Base-by-base conservation (phyloP, 1,139 yeast species). In the Magnusiomyces paraingens region DNA sequence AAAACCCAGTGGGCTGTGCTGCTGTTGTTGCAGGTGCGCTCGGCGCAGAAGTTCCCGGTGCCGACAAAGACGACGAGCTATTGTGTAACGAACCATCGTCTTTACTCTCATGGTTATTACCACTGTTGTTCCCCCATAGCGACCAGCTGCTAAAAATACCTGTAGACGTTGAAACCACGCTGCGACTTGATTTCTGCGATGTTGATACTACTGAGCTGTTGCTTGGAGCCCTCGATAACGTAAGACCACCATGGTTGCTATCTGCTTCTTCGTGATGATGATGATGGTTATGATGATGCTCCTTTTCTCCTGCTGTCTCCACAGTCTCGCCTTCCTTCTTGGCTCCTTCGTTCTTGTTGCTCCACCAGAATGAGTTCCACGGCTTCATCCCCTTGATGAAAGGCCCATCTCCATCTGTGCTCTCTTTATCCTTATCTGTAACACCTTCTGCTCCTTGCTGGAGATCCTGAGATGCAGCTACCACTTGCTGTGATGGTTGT, bases 81-180 rank as follows among this genome's bases (percentile, higher is more conserved):
- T n/a, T n/a, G n/a, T n/a, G n/a, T n/a, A n/a, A n/a, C n/a, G n/a
- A n/a, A n/a, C n/a, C n/a, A 26, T 26, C 32, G 32, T 26, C 32
- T 8, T 26, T 26, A 8, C 32, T 26, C 32, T 26, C 32, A 8
- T 26, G 32, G 32, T 22, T 12, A 26, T 22, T n/a, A 32, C 47
- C 15, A 47, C 45, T 38, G 40, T 32, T 36, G 36, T 43, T 42
- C 10, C 57, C 54, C 57, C 57, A 54, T 12, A 54, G 40, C 14
- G 57, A 54, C 57, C 57, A 54, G 12, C 52, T 52, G 3, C 40
- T 42, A 15, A 54, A 49, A 12, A 54, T 45, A 1, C 53, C 53
- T 3, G 22, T 40, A 15, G 43, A 32, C n/a, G 49, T 47, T 14
- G 51, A 49, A 3, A 36, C 22, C 22, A 40, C 39, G 18, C 52